Percentiles rank a stretch among this genome's conserved stretches.
Evolutionary conservation across 768 basidiomycete species (phyloP).

Genomic region (Tricholoma flavovirens): DNA sequence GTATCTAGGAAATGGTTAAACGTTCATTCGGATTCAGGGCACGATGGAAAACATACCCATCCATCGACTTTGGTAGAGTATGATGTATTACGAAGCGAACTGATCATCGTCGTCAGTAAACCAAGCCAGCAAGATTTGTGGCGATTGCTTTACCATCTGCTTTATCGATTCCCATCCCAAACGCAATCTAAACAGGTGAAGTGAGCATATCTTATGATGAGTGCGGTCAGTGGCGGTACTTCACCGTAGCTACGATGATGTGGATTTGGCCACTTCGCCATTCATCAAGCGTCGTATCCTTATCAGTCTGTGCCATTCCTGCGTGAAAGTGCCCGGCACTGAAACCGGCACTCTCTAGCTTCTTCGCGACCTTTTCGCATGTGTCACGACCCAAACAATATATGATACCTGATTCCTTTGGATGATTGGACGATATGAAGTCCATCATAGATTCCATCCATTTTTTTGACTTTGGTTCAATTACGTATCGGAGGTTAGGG

Average conservation of each 20-base stretch:
- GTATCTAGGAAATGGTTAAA: constrained; percentile 40
- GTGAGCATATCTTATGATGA: neutral
- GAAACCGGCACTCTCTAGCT: constrained; percentile 55
- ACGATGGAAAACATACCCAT: constrained; percentile 49
- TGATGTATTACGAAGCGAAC: constrained; percentile 93
- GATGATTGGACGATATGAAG: constrained; percentile 59
- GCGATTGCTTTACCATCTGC: constrained; percentile 50
- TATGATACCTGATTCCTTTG: constrained; percentile 69
- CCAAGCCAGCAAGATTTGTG: neutral
- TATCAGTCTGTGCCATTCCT: constrained; percentile 57
- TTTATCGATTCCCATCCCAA: constrained; percentile 98
- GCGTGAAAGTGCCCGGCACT: constrained; percentile 85
- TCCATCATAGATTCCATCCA: constrained; percentile 56
- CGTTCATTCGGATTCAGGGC: neutral
- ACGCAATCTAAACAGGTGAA: constrained; percentile 60
- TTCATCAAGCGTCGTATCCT: constrained; percentile 51
- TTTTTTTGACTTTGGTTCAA: constrained; percentile 35
- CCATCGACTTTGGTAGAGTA: constrained; percentile 74
- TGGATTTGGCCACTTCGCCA: constrained; percentile 72
- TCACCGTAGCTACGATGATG: constrained; percentile 91
- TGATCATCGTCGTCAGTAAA: constrained; percentile 22
- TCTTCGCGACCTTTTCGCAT: constrained; percentile 77
- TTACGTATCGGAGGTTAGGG: constrained; percentile 81
- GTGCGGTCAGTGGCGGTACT: constrained; percentile 14
- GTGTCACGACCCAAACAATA: constrained; percentile 69